Evolutionary conservation across 139 green algal species (phyloP).

Genomic region (Micractinium sp.): DNA sequence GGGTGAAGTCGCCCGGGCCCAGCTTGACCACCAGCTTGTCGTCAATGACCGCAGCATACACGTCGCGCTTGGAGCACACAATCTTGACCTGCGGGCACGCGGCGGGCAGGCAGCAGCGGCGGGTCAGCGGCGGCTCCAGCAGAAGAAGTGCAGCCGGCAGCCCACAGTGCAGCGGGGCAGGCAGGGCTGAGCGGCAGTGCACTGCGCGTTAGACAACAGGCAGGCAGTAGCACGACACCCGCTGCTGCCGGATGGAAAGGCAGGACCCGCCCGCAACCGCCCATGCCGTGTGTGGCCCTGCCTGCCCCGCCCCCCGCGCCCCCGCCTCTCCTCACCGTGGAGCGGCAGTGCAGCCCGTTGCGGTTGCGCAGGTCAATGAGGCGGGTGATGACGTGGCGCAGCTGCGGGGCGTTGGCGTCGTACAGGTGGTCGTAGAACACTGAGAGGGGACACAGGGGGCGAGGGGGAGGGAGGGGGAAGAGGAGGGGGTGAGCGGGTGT

Average conservation of each 20-base stretch:
- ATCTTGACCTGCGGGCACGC: conserved; percentile 56
- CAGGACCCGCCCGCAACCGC: not conserved
- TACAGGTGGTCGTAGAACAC: conserved; percentile 87
- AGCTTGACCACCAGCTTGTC: conserved; percentile 75
- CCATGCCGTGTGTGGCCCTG: not conserved
- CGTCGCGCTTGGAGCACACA: conserved; percentile 63
- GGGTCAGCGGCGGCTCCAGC: not conserved
- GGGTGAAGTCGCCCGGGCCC: conserved; percentile 60
- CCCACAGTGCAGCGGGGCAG: not conserved
- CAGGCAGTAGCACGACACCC: not conserved
- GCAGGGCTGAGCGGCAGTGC: not conserved
- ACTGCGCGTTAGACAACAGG: not conserved
- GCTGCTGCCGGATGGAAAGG: not conserved
- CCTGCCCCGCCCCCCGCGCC: too few relatives aligned
- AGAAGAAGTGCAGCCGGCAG: not conserved
- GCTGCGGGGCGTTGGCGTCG: conserved; percentile 54
- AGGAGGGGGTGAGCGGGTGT: not conserved
- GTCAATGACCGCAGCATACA: conserved; percentile 88
- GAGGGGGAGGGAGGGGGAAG: not conserved
- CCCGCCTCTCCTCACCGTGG: not conserved
- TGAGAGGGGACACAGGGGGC: conserved; percentile 22
- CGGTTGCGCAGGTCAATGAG: conserved; percentile 52
- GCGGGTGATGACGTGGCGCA: conserved; percentile 57
- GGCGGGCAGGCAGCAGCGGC: not conserved
- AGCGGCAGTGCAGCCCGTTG: conserved; percentile 74